Evolutionary conservation across 2,329 filamentous ascomycete species (phyloP).

Genomic region (Cladosporium sp.): DNA sequence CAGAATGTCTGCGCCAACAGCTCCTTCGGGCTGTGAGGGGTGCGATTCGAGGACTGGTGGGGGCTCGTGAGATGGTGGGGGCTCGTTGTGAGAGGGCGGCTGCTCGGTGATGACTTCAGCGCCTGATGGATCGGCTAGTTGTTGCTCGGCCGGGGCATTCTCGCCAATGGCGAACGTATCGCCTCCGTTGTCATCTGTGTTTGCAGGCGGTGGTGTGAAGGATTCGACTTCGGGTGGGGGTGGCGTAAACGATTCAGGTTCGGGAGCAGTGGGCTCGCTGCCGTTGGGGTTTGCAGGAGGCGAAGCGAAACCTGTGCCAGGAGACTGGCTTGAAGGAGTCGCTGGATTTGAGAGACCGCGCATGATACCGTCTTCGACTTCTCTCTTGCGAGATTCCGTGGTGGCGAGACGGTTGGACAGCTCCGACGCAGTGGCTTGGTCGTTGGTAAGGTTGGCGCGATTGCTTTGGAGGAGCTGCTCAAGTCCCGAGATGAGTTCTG

Average conservation of each 20-base stretch:
- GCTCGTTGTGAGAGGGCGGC: slow-evolving; percentile 25
- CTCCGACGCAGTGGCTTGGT: slow-evolving; percentile 62
- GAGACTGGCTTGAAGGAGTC: slow-evolving; percentile 40
- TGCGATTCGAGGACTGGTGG: slow-evolving; percentile 18
- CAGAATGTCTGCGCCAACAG: slow-evolving; percentile 25
- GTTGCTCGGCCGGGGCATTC: slow-evolving; percentile 12
- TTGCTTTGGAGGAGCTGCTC: slow-evolving; percentile 77
- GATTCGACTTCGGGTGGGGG: slow-evolving; percentile 78
- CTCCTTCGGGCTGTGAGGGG: slow-evolving; percentile 4
- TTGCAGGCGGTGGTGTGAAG: slow-evolving; percentile 63
- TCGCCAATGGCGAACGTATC: slow-evolving; percentile 11
- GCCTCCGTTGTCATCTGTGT: slow-evolving; percentile 22
- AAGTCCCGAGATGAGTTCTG: slow-evolving; percentile 69
- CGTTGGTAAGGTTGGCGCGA: slow-evolving; percentile 61
- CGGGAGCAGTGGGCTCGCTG: slow-evolving; percentile 16
- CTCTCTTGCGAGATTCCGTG: slow-evolving; percentile 76
- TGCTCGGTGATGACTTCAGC: slow-evolving; percentile 30
- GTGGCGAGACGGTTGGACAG: slow-evolving; percentile 62
- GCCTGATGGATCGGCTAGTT: slow-evolving; percentile 37
- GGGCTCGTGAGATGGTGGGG: slow-evolving; percentile 26
- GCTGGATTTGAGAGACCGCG: slow-evolving; percentile 65
- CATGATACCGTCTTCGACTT: slow-evolving; percentile 90
- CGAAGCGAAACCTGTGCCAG: slow-evolving; percentile 15
- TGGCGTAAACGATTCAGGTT: slow-evolving; percentile 47
- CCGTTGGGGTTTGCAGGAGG: slow-evolving; percentile 14